Evolutionary conservation across 129 eudicot genomes (phyloP), one percentile per base, ranked within the genome.

Genomic region (Helichrysum umbraculigerum): DNA sequence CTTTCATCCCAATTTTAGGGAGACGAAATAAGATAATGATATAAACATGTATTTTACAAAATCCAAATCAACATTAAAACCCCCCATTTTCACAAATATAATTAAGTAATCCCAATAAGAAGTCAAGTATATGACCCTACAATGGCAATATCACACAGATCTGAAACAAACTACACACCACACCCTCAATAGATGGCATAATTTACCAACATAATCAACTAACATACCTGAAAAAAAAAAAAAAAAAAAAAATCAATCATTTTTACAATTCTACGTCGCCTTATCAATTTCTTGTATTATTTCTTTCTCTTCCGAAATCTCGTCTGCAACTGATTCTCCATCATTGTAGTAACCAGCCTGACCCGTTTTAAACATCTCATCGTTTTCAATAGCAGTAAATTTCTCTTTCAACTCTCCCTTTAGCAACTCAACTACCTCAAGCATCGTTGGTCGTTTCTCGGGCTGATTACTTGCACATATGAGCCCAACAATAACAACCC

Each of bases 371-470:
- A 93, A 91, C 87, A 93, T 73, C 56, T 88, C 95, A 85, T 87
- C 84, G 0, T 86, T 88, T 76, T 87, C 97, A 4, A 93, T 41
- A 59, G 66, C 88, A 15, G 61, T 70, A 57, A 91, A 70, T 63
- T 89, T 91, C 74, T 89, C 97, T 61, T 84, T 86, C 34, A 83
- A 50, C 20, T 84, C 88, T 56, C 98, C 98, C 78, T 86, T 91
- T 51, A 93, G 79, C 41, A 92, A 66, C 74, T 85, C 96, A 56
- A 92, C 81, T 78, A 92, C 97, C 75, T 92, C 93, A 30, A 89
- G 77, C 82, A 93, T 93, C 5, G 88, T 79, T 16, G 96, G 98
- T 76, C 98, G 83, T 76, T 86, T 93, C 74, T 91, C 97, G 0
- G 96, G 96, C 61, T 65, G 86, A 81, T 33, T 85, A 47, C 86